Conservation (phyloP, 768 basidiomycete species). For the Amanita thiersii region DNA sequence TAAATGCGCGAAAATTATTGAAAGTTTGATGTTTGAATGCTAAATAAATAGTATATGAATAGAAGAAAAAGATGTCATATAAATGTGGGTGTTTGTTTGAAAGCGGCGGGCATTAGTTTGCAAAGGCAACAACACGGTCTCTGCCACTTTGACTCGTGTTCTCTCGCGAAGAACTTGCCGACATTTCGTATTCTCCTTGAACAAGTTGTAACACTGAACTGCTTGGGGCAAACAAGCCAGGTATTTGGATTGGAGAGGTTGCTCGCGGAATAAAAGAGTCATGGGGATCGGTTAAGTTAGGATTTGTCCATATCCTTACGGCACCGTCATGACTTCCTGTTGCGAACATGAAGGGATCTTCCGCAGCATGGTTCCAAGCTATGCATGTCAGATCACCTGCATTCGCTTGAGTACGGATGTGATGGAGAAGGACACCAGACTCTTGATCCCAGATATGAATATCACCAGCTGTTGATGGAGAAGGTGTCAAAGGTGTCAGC, state of each 20-base stretch:
- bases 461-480: conserved; percentile 49
- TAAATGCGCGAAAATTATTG: no score
- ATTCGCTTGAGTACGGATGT: conserved; percentile 53
- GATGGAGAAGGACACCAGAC: conserved; percentile 63
- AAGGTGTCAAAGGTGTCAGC: neutral
- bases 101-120: neutral
- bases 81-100: no score
- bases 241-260: conserved; percentile 6
- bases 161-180: neutral
- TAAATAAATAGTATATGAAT: no score
- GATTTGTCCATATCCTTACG: conserved; percentile 63
- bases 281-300: neutral
- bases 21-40: no score
- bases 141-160: neutral
- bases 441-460: conserved; percentile 86
- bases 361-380: conserved; percentile 67
- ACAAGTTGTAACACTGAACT: neutral
- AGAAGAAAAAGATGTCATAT: no score
- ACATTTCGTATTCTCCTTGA: neutral
- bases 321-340: conserved; percentile 74
- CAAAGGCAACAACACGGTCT: neutral
- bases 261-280: conserved; percentile 7
- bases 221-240: neutral
- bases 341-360: conserved; percentile 65
- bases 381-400: conserved; percentile 73